A percentile compares a stretch with the other conserved stretches of the same genome.
phyloP scores from a whole-genome alignment of 495 filamentous ascomycete genomes.

The Podospora pseudocomata region DNA sequence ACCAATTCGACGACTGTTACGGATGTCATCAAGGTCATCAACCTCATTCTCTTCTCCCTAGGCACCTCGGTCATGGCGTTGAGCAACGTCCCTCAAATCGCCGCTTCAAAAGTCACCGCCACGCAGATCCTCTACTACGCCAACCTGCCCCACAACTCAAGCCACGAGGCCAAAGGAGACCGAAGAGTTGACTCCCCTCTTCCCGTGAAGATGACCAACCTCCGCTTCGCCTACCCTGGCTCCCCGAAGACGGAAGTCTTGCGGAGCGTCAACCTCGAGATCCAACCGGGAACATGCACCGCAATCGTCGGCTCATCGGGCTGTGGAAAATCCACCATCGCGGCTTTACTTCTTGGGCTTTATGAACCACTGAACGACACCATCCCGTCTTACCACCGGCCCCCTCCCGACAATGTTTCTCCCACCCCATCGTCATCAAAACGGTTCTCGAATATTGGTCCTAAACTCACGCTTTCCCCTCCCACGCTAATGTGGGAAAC shows the following conservation, averaged over 20 bases:
- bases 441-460: no score
- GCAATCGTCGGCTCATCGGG: constrained; percentile 83
- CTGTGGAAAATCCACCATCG: constrained; percentile 84
- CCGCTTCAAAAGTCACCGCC: constrained; percentile 66
- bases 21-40: constrained; percentile 68
- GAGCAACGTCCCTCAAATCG: constrained; percentile 75
- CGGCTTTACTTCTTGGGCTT: constrained; percentile 60
- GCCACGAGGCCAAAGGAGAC: constrained; percentile 59
- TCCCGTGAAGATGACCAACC: constrained; percentile 56
- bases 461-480: background rate
- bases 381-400: background rate
- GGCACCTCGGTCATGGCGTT: constrained; percentile 66
- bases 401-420: background rate
- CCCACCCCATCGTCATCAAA: no score
- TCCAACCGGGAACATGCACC: constrained; percentile 58
- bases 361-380: constrained; percentile 39
- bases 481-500: background rate
- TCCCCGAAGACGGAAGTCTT: constrained; percentile 54
- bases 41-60: constrained; percentile 78
- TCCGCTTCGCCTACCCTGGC: constrained; percentile 68
- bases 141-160: constrained; percentile 46
- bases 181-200: constrained; percentile 47
- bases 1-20: constrained; percentile 42
- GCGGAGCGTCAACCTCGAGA: constrained; percentile 54
- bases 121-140: constrained; percentile 70